A percentile compares a stretch with the other conserved stretches of the same genome.
Conservation (phyloP, 331 rosid species). For the Dryas integrifolia region DNA sequence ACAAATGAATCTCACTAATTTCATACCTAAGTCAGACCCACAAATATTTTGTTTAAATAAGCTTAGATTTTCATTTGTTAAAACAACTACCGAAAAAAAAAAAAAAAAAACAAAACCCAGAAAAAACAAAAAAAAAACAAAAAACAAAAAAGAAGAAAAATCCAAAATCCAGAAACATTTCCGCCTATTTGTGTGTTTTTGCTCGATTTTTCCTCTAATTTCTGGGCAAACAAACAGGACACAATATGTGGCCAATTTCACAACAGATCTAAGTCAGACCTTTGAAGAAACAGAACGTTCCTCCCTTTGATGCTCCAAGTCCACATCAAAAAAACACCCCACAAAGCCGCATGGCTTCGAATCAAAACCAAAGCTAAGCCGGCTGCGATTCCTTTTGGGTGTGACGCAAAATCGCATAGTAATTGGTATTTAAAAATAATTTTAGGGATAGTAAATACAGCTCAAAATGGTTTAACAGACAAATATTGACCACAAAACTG, state of each 20-base stretch:
- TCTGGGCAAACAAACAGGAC: constrained; percentile 10
- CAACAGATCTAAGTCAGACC: constrained; percentile 48
- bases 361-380: not conserved
- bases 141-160: not conserved
- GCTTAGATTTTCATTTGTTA: not conserved
- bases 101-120: not conserved
- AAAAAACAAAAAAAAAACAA: not conserved
- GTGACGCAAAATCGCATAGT: not conserved
- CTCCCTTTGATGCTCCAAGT: constrained; percentile 4
- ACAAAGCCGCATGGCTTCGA: not conserved
- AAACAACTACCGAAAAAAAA: not conserved
- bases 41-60: not conserved
- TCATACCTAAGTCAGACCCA: not conserved
- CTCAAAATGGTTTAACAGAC: not conserved
- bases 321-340: not conserved
- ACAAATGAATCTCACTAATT: not conserved
- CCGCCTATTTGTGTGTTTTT: not conserved
- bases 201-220: not conserved
- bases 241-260: not conserved
- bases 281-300: not conserved
- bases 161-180: not conserved
- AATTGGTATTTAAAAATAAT: not conserved
- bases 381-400: not conserved
- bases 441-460: not conserved
- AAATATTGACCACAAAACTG: not conserved